phyloP scores from a whole-genome alignment of 495 filamentous ascomycete species.

The Diplogelasinospora grovesii region DNA sequence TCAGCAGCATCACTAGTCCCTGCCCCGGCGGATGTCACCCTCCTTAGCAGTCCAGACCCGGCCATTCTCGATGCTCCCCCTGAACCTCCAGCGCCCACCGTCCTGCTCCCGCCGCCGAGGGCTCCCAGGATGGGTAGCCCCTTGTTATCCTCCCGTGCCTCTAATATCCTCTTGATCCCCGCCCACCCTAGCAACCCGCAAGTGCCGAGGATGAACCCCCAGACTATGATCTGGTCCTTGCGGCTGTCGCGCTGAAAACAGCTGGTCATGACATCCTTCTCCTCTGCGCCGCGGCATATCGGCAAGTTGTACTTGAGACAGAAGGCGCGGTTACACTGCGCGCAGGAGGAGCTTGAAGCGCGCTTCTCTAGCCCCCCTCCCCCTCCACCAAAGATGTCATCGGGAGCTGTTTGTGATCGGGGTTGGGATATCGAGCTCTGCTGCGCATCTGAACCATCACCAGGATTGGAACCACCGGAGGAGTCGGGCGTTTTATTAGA shows the following conservation, averaged over 20 bases:
- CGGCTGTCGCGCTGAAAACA: constrained; percentile 90
- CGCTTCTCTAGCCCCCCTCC: no score
- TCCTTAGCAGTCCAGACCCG: no score
- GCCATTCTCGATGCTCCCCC: neutral
- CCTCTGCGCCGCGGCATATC: constrained; percentile 77
- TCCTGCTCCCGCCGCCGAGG: no score
- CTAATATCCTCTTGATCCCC: constrained; percentile 44
- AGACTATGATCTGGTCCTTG: constrained; percentile 87
- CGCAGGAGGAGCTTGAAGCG: constrained; percentile 48
- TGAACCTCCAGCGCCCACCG: neutral
- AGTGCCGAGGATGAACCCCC: constrained; percentile 85
- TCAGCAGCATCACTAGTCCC: no score
- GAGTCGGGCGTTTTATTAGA: constrained; percentile 10
- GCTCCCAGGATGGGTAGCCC: no score
- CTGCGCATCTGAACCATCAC: no score
- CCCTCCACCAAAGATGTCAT: no score
- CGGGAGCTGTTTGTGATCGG: no score
- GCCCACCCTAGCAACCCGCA: constrained; percentile 79
- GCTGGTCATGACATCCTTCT: constrained; percentile 79
- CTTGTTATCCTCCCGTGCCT: constrained; percentile 47
- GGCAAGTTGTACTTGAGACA: constrained; percentile 79
- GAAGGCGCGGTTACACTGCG: constrained; percentile 85
- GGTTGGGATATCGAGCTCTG: no score
- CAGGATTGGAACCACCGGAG: no score
- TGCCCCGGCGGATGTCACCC: no score